Evolutionary conservation across 2,329 filamentous ascomycete species (phyloP), one percentile per base, ranked within the genome.

Genomic region (Sarocladiaceae sp.): DNA sequence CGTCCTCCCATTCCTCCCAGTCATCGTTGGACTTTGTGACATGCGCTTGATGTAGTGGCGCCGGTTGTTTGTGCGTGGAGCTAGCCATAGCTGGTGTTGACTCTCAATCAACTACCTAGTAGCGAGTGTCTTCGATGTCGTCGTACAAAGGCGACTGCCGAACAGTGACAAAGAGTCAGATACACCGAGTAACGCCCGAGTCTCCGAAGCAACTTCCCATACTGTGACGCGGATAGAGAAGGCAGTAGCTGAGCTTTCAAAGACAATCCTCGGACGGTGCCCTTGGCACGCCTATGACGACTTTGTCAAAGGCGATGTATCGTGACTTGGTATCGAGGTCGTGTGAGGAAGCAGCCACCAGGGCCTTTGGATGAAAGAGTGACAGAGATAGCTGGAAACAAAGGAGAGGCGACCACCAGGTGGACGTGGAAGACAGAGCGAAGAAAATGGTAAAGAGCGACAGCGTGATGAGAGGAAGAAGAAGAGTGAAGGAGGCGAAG

Each of bases 1-100:
- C 70, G 48, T 74, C 71, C 45, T 73, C 68, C 73, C 73, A 76
- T 21, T 74, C 70, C 47, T 76, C 72, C 73, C 73, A 75, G 7
- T 74, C 70, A 12, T 73, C 37, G 10, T 41, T 41, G 21, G 37
- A 3, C 37, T 41, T 41, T 41, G 37, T 27, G 4, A 12, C 6
- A 12, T 21, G 7, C 37, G 15, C 23, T 41, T 27, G 37, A 5
- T 4, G 9, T 19, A 32, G 41, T 49, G 29, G 48, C 50, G 32
- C 37, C 48, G 35, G 44, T 48, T 21, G 48, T 47, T 34, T 48
- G 46, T 42, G 18, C 10, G 15, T 29, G 19, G 19, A 16, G 10
- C 21, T 18, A 9, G 19, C 23, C 37, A 41, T 41, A 24, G 29
- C n/a, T 15, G 15, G 13, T 24, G 10, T 21, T 15, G 4, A 3